Conservation (phyloP, 2,329 filamentous ascomycete species). For the Paraphaeosphaeria minitans region DNA sequence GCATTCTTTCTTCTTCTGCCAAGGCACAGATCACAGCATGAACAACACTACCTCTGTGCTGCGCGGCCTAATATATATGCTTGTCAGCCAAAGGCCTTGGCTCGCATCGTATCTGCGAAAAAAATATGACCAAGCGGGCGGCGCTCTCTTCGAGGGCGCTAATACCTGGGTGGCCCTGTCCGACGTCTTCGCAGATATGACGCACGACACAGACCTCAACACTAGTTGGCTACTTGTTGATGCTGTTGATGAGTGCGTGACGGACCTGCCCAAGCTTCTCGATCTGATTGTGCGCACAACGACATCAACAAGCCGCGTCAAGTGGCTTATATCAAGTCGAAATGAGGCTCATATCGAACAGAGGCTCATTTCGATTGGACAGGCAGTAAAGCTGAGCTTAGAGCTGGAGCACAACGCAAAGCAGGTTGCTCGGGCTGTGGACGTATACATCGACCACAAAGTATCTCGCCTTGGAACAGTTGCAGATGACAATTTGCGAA, state of each 20-base stretch:
- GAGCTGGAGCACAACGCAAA: background rate
- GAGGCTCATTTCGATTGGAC: background rate
- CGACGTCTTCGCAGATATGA: background rate
- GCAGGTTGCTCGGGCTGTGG: background rate
- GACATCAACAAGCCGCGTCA: background rate
- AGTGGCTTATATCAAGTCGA: constrained; percentile 2
- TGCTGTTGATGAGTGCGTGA: background rate
- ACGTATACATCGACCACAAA: background rate
- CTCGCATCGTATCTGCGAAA: background rate
- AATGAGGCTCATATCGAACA: background rate
- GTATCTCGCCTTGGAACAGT: background rate
- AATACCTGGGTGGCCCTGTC: constrained; percentile 1
- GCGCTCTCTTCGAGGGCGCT: background rate
- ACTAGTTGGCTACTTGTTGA: background rate
- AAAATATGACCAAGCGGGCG: background rate
- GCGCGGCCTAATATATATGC: background rate
- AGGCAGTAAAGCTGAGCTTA: background rate
- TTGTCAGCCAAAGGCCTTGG: background rate
- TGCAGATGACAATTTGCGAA: background rate
- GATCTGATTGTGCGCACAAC: background rate
- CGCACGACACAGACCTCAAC: background rate
- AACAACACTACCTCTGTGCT: background rate
- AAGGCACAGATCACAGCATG: background rate
- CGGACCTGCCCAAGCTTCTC: background rate
- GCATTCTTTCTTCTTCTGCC: background rate